These are phyloP conservation scores for Cutaneotrichosporon cavernicola DNA, from an alignment of 1,284 basidiomycete genomes.

Conservation along the genomic window DNA sequence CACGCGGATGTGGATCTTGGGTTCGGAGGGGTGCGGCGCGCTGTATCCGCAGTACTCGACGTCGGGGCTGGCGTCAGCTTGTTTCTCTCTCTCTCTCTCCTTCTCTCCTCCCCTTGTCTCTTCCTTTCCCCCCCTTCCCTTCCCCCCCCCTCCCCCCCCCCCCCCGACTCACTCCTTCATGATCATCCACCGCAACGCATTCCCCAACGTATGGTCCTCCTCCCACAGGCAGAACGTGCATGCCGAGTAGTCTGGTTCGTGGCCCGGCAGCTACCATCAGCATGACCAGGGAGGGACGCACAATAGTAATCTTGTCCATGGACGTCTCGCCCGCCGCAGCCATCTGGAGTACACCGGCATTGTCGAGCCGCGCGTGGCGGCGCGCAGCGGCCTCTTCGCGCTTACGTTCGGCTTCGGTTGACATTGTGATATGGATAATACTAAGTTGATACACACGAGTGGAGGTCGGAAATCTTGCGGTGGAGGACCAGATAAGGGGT, in stretches of 20 bases:
- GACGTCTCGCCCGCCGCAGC: conserved; percentile 32
- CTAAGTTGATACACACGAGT: no score
- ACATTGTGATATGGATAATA: background rate
- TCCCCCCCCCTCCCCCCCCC: no score
- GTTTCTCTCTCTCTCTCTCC: background rate
- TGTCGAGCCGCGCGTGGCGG: conserved; percentile 39
- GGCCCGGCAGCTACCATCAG: conserved; percentile 61
- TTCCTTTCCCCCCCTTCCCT: no score
- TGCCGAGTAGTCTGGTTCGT: conserved; percentile 76
- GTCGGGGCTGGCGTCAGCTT: conserved; percentile 69
- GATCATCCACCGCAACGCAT: conserved; percentile 92
- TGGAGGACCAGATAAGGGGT: no score
- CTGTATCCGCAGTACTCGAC: conserved; percentile 99
- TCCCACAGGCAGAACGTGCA: conserved; percentile 90
- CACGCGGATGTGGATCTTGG: conserved; percentile 89
- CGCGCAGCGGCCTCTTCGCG: conserved; percentile 25
- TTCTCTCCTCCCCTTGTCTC: no score
- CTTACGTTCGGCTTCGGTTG: background rate
- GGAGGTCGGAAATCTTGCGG: background rate
- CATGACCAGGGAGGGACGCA: conserved; percentile 27
- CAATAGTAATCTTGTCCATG: conserved; percentile 52
- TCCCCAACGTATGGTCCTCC: conserved; percentile 94
- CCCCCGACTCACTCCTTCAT: conserved; percentile 85
- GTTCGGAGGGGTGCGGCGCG: conserved; percentile 93
- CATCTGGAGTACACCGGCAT: conserved; percentile 44